Evolutionary conservation across 2,329 filamentous ascomycete genomes (phyloP).

Genomic region (Botrytis galanthina): DNA sequence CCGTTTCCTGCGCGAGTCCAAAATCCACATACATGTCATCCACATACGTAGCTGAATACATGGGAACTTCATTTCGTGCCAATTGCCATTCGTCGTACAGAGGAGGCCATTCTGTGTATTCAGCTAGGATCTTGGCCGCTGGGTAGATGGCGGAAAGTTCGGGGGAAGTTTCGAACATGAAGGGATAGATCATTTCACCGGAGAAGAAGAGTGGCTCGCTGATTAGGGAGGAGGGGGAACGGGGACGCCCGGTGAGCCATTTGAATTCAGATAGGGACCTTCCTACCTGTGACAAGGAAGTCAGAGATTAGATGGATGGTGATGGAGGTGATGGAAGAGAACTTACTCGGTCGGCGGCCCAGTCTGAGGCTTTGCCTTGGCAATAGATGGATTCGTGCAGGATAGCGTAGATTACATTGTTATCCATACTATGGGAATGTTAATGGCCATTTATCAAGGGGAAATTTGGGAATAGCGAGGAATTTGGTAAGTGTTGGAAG

Average conservation of each 20-base stretch:
- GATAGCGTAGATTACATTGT: conserved; percentile 8
- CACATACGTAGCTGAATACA: conserved; percentile 79
- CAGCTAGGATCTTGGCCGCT: conserved; percentile 69
- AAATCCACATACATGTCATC: conserved; percentile 94
- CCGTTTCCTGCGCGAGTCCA: conserved; percentile 70
- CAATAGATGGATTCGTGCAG: conserved; percentile 89
- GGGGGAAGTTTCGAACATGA: conserved; percentile 77
- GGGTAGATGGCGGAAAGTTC: conserved; percentile 69
- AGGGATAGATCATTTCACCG: conserved; percentile 88
- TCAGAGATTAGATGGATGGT: background rate
- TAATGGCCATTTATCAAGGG: background rate
- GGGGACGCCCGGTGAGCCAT: conserved; percentile 44
- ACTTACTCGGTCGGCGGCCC: conserved; percentile 63
- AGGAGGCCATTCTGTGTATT: conserved; percentile 65
- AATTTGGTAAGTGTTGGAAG: background rate
- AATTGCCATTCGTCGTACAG: conserved; percentile 76
- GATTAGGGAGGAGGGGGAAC: conserved; percentile 40
- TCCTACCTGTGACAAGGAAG: background rate
- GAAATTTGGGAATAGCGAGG: background rate
- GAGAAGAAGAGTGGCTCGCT: conserved; percentile 70
- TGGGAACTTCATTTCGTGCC: conserved; percentile 73
- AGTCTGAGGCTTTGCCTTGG: conserved; percentile 63
- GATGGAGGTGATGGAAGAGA: background rate
- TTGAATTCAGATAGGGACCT: conserved; percentile 22
- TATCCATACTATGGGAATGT: background rate